A percentile compares a stretch with the other conserved stretches of the same genome.
These are phyloP conservation scores for Penicillium argentinense DNA, from an alignment of 495 filamentous ascomycete species.

Conservation along the genomic window DNA sequence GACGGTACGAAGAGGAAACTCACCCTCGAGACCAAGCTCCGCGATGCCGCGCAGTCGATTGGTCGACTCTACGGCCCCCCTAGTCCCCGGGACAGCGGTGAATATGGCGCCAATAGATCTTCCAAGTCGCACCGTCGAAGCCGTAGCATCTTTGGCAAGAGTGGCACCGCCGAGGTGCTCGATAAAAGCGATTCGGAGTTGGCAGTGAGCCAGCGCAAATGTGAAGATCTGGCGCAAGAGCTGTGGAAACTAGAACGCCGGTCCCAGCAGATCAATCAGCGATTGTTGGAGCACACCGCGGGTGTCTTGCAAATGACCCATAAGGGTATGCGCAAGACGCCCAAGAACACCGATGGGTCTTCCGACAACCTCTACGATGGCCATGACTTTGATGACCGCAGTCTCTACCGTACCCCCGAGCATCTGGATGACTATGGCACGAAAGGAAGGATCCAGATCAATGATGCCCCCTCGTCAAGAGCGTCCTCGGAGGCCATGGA, in stretches of 20 bases:
- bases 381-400: conserved; percentile 75
- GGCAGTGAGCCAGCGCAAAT: conserved; percentile 70
- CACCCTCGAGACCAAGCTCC: conserved; percentile 87
- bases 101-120: conserved; percentile 29
- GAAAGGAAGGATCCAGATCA: conserved; percentile 20
- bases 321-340: conserved; percentile 55
- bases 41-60: conserved; percentile 87
- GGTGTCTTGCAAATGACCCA: conserved; percentile 89
- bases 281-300: conserved; percentile 85
- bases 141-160: conserved; percentile 53
- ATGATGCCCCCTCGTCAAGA: conserved; percentile 16
- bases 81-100: conserved; percentile 36
- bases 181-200: conserved; percentile 72
- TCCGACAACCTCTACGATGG: conserved; percentile 66
- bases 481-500: conserved; percentile 41
- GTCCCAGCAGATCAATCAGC: conserved; percentile 65
- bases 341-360: conserved; percentile 51
- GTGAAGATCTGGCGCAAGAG: conserved; percentile 79
- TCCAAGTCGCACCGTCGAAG: conserved; percentile 32
- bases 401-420: conserved; percentile 72
- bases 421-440: conserved; percentile 56
- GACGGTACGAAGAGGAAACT: conserved; percentile 78
- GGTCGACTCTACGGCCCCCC: conserved; percentile 68
- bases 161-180: conserved; percentile 28
- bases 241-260: conserved; percentile 75